These are phyloP conservation scores for Pythium inflatum DNA, from an alignment of 352 stramenopile genomes.

Conservation along the genomic window DNA sequence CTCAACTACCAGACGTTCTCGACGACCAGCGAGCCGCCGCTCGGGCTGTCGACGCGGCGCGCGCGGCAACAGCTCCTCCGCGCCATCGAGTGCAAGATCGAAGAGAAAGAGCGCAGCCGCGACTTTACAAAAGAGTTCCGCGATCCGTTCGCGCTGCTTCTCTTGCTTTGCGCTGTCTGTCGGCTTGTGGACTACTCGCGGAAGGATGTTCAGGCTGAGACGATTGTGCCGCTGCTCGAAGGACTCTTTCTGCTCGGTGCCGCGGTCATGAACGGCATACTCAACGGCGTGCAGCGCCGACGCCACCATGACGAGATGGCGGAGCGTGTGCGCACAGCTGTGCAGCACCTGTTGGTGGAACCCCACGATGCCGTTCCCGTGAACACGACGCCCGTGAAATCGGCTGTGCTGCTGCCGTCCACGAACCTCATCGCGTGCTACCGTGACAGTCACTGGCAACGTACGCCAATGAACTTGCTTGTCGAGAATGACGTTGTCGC, in stretches of 20 bases:
- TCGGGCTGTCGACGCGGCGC: conserved; percentile 57
- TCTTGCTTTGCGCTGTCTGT: conserved; percentile 69
- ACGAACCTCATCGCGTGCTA: conserved; percentile 83
- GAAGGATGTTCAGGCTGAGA: conserved; percentile 33
- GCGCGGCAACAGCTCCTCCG: conserved; percentile 61
- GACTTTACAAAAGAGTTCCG: conserved; percentile 75
- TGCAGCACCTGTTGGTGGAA: conserved; percentile 55
- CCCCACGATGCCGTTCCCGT: background rate
- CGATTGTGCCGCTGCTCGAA: conserved; percentile 50
- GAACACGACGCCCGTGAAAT: conserved; percentile 24
- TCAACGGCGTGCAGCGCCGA: conserved; percentile 71
- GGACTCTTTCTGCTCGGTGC: conserved; percentile 63
- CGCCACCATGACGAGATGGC: conserved; percentile 80
- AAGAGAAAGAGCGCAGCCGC: conserved; percentile 63
- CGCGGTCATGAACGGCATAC: conserved; percentile 57
- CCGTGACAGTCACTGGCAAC: conserved; percentile 78
- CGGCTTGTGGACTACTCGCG: conserved; percentile 59
- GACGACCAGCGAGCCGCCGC: conserved; percentile 15
- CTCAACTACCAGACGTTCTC: conserved; percentile 35
- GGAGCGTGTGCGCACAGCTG: conserved; percentile 69
- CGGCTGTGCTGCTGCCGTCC: conserved; percentile 72
- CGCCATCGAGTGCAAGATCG: conserved; percentile 74
- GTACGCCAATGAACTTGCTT: conserved; percentile 82
- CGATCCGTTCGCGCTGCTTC: conserved; percentile 71
- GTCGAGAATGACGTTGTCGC: conserved; percentile 80